Conservation (phyloP, 495 filamentous ascomycete genomes). For the Tuber microsphaerosporum region DNA sequence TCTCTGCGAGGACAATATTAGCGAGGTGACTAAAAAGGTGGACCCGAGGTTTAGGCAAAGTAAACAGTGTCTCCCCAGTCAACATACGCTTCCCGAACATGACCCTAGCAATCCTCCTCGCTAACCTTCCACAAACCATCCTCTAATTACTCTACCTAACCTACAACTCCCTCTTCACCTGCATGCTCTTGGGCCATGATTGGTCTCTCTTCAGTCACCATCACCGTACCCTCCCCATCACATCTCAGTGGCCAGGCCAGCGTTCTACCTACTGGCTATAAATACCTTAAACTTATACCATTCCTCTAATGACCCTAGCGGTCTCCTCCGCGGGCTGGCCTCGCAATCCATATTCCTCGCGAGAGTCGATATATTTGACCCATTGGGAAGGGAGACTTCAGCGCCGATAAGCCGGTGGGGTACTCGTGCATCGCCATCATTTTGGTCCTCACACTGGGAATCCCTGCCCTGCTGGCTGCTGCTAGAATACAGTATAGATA, state of each 20-base stretch:
- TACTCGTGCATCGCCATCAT: constrained; percentile 17
- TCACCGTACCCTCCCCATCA: no score
- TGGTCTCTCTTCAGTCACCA: no score
- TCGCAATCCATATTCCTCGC: constrained; percentile 46
- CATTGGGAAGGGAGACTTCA: background rate
- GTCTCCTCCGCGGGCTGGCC: constrained; percentile 2
- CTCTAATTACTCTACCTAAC: no score
- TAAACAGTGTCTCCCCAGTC: background rate
- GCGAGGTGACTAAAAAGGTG: background rate
- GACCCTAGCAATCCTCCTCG: no score
- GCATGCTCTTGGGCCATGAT: no score
- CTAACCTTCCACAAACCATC: no score
- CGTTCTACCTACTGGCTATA: constrained; percentile 45
- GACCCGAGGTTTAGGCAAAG: constrained; percentile 11
- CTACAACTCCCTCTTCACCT: no score
- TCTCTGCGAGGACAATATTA: background rate
- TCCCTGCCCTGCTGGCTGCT: background rate
- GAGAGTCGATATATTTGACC: constrained; percentile 28
- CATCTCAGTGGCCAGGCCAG: constrained; percentile 41
- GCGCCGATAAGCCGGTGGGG: background rate
- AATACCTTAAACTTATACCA: constrained; percentile 37
- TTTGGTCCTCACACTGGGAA: background rate
- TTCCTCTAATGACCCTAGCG: no score
- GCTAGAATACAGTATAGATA: background rate
- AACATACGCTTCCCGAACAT: background rate